Evolutionary conservation across 208 protist species (phyloP).

Genomic region (Acanthamoeba culbertsoni): DNA sequence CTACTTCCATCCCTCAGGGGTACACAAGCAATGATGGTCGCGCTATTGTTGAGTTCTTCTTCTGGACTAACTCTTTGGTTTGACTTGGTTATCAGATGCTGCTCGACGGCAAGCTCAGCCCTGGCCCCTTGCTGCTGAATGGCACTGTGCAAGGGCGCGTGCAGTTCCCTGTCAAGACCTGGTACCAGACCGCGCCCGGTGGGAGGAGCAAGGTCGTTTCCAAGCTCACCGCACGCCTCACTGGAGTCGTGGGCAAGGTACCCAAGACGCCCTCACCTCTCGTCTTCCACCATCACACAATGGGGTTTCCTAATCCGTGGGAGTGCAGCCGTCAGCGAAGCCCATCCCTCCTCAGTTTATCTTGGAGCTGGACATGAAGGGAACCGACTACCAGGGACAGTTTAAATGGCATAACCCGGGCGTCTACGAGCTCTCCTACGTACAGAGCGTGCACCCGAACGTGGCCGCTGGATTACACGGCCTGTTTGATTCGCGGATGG

Average conservation of each 20-base stretch:
- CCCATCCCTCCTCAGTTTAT: background rate
- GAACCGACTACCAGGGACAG: background rate
- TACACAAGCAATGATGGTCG: background rate
- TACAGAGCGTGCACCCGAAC: background rate
- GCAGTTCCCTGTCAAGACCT: background rate
- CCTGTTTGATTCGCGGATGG: background rate
- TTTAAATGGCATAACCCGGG: constrained; percentile 12
- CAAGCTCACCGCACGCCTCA: background rate
- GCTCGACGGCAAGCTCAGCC: background rate
- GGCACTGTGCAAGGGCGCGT: background rate
- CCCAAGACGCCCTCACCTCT: background rate
- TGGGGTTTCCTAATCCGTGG: background rate
- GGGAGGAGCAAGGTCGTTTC: background rate
- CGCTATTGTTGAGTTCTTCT: background rate
- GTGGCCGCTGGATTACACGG: background rate
- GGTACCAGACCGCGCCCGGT: background rate
- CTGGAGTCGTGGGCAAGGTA: background rate
- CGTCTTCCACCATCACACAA: background rate
- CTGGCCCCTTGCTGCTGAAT: background rate
- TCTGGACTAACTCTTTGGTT: no score
- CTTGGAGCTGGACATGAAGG: background rate
- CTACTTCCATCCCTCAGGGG: background rate
- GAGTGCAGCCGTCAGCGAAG: background rate
- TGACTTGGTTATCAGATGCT: background rate
- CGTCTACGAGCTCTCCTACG: background rate